Base-by-base conservation (phyloP, 2,329 filamentous ascomycete genomes). In the Beauveria varroae region DNA sequence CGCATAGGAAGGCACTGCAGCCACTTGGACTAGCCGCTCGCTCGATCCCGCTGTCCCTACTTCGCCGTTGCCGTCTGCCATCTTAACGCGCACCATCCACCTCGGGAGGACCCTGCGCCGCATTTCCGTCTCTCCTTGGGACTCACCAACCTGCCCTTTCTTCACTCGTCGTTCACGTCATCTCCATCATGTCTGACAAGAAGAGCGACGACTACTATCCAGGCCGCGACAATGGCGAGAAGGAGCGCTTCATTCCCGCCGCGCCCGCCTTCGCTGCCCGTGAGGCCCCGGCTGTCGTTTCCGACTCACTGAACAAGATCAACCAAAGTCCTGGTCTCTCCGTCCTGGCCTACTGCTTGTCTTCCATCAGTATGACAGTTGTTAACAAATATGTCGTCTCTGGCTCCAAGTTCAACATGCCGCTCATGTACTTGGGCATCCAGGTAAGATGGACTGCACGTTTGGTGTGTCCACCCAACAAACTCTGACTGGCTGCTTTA, bases 361-460 rank as follows among this genome's bases (percentile, higher is more conserved):
- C 91, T 62, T 96, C 91, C 22, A 96, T 96, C 71, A 82, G 93
- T 74, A 96, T 96, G 92, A 96, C 92, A 12, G 88, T 96, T n/a
- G 93, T 93, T 74, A 96, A 96, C 79, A 96, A 96, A 82, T 96
- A 93, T 75, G 91, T 96, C 65, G 83, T 96, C 49, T 96, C 90
- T 16, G 92, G 92, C 62, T 80, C 83, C 61, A 83, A 88, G 66
- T 96, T 93, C 82, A 96, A 96, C 76, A 76, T 96, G 69, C 95
- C 93, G 76, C 95, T 96, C 76, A 89, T 96, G 76, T 86, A 96
- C 68, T 84, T 96, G 60, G 88, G 85, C 65, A 82, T 96, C 62
- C 92, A 96, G 87, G 91, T 96, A 83, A 69, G 85, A 20, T 22
- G 16, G 12, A 14, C 20, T 24, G 46, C 37, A 2, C 20, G 12